Percentiles rank a stretch among this genome's conserved stretches.
Conservation (phyloP, 192 early-diverging fungal species). For the Lunasporangiospora selenospora region DNA sequence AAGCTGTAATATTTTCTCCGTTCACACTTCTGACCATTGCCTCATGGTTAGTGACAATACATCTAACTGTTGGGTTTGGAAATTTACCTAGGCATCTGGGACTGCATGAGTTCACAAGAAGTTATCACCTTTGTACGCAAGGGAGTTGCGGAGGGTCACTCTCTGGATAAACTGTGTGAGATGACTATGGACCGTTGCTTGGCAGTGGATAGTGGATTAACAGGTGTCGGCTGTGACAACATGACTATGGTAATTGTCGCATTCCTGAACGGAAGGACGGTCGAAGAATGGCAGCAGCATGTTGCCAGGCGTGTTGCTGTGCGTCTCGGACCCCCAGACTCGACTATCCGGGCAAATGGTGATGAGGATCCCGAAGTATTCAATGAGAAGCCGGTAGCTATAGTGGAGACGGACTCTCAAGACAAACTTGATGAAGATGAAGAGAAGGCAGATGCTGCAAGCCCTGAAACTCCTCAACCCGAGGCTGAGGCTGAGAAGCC, state of each 20-base stretch:
- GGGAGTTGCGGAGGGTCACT: constrained; percentile 27
- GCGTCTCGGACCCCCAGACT: constrained; percentile 17
- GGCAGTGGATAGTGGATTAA: constrained; percentile 85
- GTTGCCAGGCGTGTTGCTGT: constrained; percentile 40
- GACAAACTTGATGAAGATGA: constrained; percentile 5
- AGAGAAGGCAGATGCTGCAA: neutral
- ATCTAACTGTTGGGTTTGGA: constrained; percentile 2
- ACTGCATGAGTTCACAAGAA: constrained; percentile 91
- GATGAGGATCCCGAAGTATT: constrained; percentile 32
- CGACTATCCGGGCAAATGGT: constrained; percentile 17
- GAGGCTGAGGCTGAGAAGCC: too few relatives aligned
- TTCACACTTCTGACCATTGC: neutral
- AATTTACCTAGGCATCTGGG: constrained; percentile 87
- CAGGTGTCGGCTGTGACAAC: constrained; percentile 97
- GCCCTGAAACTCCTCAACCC: too few relatives aligned
- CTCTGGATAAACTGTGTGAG: constrained; percentile 75
- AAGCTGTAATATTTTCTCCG: constrained; percentile 37
- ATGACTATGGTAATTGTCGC: constrained; percentile 97
- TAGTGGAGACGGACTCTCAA: too few relatives aligned
- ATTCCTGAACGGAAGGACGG: constrained; percentile 77
- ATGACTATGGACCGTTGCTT: constrained; percentile 91
- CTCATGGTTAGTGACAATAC: constrained; percentile 5
- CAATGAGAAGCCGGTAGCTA: constrained; percentile 3
- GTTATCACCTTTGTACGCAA: constrained; percentile 85
- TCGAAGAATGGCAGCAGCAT: constrained; percentile 78